These are phyloP conservation scores for Tardiomyces blankii DNA, from an alignment of 1,139 yeast species.

Conservation along the genomic window DNA sequence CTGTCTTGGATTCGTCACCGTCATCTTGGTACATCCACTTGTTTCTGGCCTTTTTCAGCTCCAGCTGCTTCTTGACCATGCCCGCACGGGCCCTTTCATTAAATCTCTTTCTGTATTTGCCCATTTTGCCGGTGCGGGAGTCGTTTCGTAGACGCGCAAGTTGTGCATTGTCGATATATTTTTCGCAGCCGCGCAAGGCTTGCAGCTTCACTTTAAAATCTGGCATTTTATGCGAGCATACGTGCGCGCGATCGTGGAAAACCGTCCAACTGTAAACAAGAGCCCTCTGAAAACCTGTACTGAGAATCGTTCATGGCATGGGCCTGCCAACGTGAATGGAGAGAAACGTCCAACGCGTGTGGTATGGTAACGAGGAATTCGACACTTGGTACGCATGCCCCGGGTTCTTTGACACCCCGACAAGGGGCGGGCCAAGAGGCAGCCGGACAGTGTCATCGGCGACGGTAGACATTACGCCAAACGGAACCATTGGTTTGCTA, in stretches of 20 bases:
- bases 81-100: conserved; percentile 84
- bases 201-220: too few relatives aligned
- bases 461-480: not conserved
- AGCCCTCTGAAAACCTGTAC: too few relatives aligned
- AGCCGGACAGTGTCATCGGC: not conserved
- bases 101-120: conserved; percentile 67
- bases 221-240: too few relatives aligned
- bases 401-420: conserved; percentile 45
- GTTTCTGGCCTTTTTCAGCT: conserved; percentile 55
- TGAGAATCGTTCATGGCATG: too few relatives aligned
- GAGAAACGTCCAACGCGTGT: conserved; percentile 52
- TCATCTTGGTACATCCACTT: conserved; percentile 44
- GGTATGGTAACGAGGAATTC: conserved; percentile 53
- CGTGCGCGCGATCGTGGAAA: too few relatives aligned
- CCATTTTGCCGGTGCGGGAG: conserved; percentile 37
- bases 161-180: too few relatives aligned
- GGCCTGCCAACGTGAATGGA: not conserved
- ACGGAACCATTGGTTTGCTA: conserved; percentile 1
- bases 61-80: conserved; percentile 70
- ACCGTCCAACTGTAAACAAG: too few relatives aligned
- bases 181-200: too few relatives aligned
- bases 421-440: conserved; percentile 19
- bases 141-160: too few relatives aligned
- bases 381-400: conserved; percentile 82
- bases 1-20: conserved; percentile 28